Conservation (phyloP, 164 flowering plant species). For the Dillenia turbinata region DNA sequence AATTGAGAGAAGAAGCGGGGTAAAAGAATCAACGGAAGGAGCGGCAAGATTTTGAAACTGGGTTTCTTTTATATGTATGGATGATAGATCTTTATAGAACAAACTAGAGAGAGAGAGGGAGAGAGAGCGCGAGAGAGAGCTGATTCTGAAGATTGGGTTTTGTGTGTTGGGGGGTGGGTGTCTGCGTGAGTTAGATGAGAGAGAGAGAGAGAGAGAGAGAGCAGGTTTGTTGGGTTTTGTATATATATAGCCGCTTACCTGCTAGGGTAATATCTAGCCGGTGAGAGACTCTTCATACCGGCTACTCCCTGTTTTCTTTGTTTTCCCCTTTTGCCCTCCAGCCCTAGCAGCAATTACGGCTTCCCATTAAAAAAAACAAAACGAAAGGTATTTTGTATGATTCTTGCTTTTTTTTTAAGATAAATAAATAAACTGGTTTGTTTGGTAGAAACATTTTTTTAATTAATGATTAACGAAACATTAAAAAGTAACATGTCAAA, state of each 20-base stretch:
- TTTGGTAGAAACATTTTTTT: too few species aligned
- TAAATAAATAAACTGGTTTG: too few species aligned
- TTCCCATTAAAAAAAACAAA: too few species aligned
- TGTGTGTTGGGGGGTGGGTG: background rate
- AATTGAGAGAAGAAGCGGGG: background rate
- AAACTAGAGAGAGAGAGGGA: too few species aligned
- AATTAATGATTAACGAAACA: too few species aligned
- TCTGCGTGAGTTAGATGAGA: background rate
- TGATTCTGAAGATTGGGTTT: background rate
- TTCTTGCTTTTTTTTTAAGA: too few species aligned
- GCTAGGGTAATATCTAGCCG: background rate
- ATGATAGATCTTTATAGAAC: too few species aligned
- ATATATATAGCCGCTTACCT: background rate
- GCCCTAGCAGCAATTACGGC: too few species aligned
- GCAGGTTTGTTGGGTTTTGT: background rate
- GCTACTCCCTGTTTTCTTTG: too few species aligned
- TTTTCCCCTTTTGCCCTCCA: too few species aligned
- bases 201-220: background rate
- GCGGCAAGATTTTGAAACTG: constrained; percentile 2
- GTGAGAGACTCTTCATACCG: background rate
- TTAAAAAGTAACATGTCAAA: too few species aligned
- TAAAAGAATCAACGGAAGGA: background rate
- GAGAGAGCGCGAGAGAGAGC: background rate
- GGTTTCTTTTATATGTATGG: background rate
- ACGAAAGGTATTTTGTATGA: too few species aligned